Evolutionary conservation across 1,139 yeast species (phyloP), one percentile per base, ranked within the genome.

Genomic region (Suhomyces bribrorum): DNA sequence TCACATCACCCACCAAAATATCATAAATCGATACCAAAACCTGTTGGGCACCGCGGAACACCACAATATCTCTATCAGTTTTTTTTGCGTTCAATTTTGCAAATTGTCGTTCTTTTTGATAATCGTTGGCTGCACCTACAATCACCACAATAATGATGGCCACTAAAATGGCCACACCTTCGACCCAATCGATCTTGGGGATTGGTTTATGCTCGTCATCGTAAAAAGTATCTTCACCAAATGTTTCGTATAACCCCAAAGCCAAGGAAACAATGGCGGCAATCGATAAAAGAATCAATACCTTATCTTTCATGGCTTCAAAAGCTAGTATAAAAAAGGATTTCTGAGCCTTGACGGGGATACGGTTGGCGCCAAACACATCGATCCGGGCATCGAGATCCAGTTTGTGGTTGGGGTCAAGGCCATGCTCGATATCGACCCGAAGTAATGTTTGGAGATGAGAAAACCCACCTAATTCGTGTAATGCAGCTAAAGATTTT

Each of bases 121-220:
- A 94, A 63, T 94, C 98, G 61, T 94, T 94, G 14, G 80, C 85
- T 2, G 97, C 95, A 34, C 97, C 96, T 11, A 94, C 98, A 3
- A 87, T 50, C 5, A 94, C 96, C 28, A 94, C 97, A 45, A 94
- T 92, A 7, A 81, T 56, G 20, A 94, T 86, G 13, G 99, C 99
- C 14, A 85, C 86, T 50, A 94, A 77, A 57, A 94, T 94, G 29
- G 98, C 98, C 29, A 90, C 96, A 49, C 99, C 99, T 68, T 92
- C 99, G 34, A 94, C 96, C 97, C 97, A 89, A 57, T 89, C 95
- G 18, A 90, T 92, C 52, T 80, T 79, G 13, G 96, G 96, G 38
- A 82, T 58, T 14, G 78, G 69, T 16, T 77, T 69, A 16, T 96
- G 95, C 49, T 87, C 86, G 9, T 77, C 82, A 57, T 90, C 97